Conservation (phyloP, 345 rosid species). For the Stellera chamaejasme region DNA sequence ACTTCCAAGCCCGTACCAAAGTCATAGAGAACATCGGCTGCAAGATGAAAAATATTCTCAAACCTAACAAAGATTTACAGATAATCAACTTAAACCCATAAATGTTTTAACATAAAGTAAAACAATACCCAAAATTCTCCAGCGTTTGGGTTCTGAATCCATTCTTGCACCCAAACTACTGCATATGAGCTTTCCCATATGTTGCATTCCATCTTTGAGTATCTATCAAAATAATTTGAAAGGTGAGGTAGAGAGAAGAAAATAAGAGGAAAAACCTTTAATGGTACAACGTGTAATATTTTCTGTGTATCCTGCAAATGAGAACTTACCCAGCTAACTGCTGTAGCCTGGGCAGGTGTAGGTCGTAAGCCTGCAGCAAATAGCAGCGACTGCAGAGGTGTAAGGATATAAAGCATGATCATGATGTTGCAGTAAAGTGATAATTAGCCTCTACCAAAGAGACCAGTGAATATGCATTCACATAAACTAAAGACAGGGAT, state of each 20-base stretch:
- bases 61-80: constrained; percentile 4
- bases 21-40: constrained; percentile 96
- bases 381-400: constrained; percentile 78
- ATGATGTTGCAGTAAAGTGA: background rate
- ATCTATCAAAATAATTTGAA: constrained; percentile 29
- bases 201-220: constrained; percentile 96
- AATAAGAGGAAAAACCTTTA: background rate
- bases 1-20: constrained; percentile 89
- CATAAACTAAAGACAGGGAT: background rate
- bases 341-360: constrained; percentile 93
- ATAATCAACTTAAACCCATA: constrained; percentile 4
- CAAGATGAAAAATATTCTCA: constrained; percentile 11
- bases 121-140: constrained; percentile 76
- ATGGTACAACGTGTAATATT: too few species aligned
- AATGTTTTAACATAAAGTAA: constrained; percentile 7
- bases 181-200: constrained; percentile 82
- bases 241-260: background rate
- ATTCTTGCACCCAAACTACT: constrained; percentile 95
- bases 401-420: constrained; percentile 26
- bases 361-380: constrained; percentile 99
- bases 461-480: background rate
- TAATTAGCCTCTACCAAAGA: background rate
- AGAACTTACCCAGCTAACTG: constrained; percentile 83
- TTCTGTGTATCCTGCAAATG: background rate
- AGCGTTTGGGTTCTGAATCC: constrained; percentile 93